phyloP scores from a whole-genome alignment of 1,139 yeast genomes.

The Taphrina betulina region DNA sequence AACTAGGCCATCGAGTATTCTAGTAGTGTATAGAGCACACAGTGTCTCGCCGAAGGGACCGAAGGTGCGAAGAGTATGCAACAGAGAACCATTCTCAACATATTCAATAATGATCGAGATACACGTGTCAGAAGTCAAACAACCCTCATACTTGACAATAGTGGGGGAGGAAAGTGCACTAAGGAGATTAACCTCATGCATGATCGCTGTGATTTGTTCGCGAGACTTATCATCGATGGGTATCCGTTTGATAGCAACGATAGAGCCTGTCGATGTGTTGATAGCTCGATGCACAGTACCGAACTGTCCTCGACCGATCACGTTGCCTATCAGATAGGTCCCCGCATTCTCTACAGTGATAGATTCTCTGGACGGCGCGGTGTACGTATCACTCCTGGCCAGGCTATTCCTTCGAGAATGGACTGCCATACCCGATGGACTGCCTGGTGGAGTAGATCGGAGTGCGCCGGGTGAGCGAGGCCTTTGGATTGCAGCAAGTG shows the following conservation, averaged over 20 bases:
- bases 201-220: background rate
- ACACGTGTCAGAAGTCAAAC: slow-evolving; percentile 66
- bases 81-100: slow-evolving; percentile 74
- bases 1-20: slow-evolving; percentile 69
- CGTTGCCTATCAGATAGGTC: slow-evolving; percentile 48
- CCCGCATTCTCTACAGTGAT: background rate
- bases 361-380: slow-evolving; percentile 2
- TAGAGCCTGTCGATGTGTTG: slow-evolving; percentile 62
- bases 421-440: too few relatives aligned
- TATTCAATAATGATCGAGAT: slow-evolving; percentile 70
- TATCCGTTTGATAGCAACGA: slow-evolving; percentile 84
- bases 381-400: too few relatives aligned
- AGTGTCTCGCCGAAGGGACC: slow-evolving; percentile 59
- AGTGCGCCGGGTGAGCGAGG: too few relatives aligned
- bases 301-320: slow-evolving; percentile 75
- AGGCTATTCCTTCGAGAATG: too few relatives aligned
- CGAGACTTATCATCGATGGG: slow-evolving; percentile 34
- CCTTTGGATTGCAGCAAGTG: too few relatives aligned
- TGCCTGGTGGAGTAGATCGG: too few relatives aligned
- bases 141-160: slow-evolving; percentile 87
- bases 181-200: slow-evolving; percentile 17
- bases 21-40: slow-evolving; percentile 60
- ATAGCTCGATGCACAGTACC: slow-evolving; percentile 71
- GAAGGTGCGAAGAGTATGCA: slow-evolving; percentile 60
- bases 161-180: slow-evolving; percentile 57